Base-by-base conservation (phyloP, 257 asterid species). In the Jacaranda copaia region DNA sequence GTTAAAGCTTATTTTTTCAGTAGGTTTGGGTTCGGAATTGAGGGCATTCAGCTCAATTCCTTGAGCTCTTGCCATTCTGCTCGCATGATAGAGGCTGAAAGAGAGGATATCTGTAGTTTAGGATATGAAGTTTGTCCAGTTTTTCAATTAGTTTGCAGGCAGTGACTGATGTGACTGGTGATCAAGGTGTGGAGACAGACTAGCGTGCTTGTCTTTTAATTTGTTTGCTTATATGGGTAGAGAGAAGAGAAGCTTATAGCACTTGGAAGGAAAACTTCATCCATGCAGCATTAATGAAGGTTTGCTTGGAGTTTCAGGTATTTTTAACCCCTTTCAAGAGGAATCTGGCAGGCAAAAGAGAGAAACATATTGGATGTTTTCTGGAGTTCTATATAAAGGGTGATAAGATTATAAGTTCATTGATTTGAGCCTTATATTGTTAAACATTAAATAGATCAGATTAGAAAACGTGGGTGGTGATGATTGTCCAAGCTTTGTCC, bases 41-140 rank as follows among this genome's bases (percentile, higher is more conserved):
- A 57, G 43, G 73, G 70, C 70, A 80, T 72, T 59, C 38, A n/a
- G 82, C 62, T 58, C 72, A 20, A 67, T 20, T 57, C 69, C 62
- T 68, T 56, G 69, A 52, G 57, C 43, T 66, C 79, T 71, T 66
- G 56, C 68, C 10, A 16, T 61, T 75, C 13, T 9, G 32, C 32
- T 25, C 32, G 2, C n/a, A 5, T 42, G 48, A 61, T n/a, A 32
- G 76, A 42, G 39, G 59, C 77, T 59, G 60, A 10, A 65, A 58
- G 65, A 58, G 69, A 60, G 20, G 25, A 16, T 79, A 46, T 14
- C 70, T 5, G 16, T 42, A 16, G n/a, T 71, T 48, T 38, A 6
- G 40, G 45, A 63, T 73, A 69, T 40, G 56, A 71, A 57, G 73
- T 16, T n/a, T 7, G 15, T 51, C 49, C 73, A 43, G 52, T 61